These are phyloP conservation scores for Teratosphaeria destructans DNA, from an alignment of 2,329 filamentous ascomycete genomes.

Conservation along the genomic window DNA sequence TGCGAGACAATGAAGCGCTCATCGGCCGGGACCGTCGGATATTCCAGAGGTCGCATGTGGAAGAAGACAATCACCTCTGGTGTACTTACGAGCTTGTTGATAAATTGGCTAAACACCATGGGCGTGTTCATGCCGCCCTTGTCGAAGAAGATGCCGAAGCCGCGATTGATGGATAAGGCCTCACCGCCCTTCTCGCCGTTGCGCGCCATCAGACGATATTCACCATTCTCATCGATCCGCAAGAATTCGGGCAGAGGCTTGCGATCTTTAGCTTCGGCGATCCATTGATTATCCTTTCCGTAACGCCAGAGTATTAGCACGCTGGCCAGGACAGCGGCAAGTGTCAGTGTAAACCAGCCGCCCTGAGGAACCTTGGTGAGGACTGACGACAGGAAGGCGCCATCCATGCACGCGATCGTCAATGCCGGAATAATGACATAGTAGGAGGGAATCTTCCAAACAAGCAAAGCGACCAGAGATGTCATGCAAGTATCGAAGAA, in stretches of 20 bases:
- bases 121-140: conserved; percentile 58
- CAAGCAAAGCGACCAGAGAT: conserved; percentile 58
- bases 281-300: conserved; percentile 70
- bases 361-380: conserved; percentile 64
- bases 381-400: conserved; percentile 58
- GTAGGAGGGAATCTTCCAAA: conserved; percentile 55
- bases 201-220: conserved; percentile 7
- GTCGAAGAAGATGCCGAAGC: conserved; percentile 69
- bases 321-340: conserved; percentile 51
- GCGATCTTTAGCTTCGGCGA: conserved; percentile 54
- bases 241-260: conserved; percentile 41
- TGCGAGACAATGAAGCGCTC: conserved; percentile 40
- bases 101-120: conserved; percentile 60
- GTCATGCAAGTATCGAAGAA: conserved; percentile 71
- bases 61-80: conserved; percentile 66
- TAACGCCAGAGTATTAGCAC: conserved; percentile 69
- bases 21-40: conserved; percentile 42
- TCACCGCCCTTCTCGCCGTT: conserved; percentile 20
- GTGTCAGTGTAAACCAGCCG: conserved; percentile 65
- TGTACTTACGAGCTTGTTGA: conserved; percentile 57
- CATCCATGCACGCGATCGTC: conserved; percentile 56
- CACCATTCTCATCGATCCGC: conserved; percentile 22
- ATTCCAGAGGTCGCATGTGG: conserved; percentile 55
- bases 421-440: conserved; percentile 54
- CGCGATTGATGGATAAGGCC: conserved; percentile 30